Base-by-base conservation (phyloP, 169 alveolate species). In the Cryptosporidium andersoni region DNA sequence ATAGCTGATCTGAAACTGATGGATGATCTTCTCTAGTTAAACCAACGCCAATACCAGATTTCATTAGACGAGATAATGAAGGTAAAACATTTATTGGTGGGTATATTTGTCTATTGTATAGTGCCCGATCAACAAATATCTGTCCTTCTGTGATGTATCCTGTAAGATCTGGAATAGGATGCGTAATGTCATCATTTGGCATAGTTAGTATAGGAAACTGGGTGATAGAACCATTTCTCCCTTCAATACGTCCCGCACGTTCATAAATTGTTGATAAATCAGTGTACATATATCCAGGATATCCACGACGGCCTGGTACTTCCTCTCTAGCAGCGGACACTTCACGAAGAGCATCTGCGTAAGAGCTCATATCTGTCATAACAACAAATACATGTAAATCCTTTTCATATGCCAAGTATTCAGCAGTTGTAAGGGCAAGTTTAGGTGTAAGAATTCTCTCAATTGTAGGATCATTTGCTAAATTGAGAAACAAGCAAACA, bases 241-340 rank as follows among this genome's bases (percentile, higher is more conserved):
- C 99, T 82, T 95, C 96, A 47, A 98, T 99, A 60, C 99, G 94
- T 37, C 99, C 99, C 1, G 99, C 99, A 81, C 99, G 92, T 89
- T 98, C 99, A 90, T 98, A 98, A 74, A 98, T 97, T 16, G 99
- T 97, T 5, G 99, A 96, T 62, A 98, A 93, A 93, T 98, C 99
- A 53, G 99, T 97, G 88, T 97, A 98, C 99, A 98, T 97, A 94
- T 98, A 98, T 65, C 99, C 99, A 6, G 99, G 99, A 90, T 97
- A 98, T 25, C 99, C 99, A 82, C 99, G 92, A 82, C 99, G 95
- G 9, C 99, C 99, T 49, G 99, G 99, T 63, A 98, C 99, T 93
- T 98, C 99, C 90, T 98, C 99, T 90, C 99, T 95, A n/a, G 99
- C 99, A 8, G 99, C 99, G 3, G 99, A 98, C 64, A 98, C 99